Base-by-base conservation (phyloP, 2,329 filamentous ascomycete genomes). In the Botryotinia narcissicola region DNA sequence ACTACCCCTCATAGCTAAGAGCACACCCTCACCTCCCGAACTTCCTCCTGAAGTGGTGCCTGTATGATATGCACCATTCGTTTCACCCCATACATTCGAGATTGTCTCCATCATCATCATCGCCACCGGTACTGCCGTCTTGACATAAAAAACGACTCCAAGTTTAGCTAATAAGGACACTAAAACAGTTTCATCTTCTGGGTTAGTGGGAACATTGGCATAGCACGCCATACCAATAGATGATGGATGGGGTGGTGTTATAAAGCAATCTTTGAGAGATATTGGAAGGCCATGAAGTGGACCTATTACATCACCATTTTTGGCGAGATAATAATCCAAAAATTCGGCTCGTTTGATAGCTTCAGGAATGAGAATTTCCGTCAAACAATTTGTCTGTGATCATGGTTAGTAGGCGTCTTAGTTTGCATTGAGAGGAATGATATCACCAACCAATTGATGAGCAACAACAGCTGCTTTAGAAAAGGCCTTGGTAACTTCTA, bases 71-170 rank as follows among this genome's bases (percentile, higher is more conserved):
- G 84, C 84, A 73, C 85, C 85, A 32, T 83, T 74, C 0, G 81
- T 82, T 51, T 66, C 64, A 7, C 54, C 71, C 70, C 61, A 73
- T 22, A 73, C 73, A 46, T 73, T 73, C 14, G 68, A 71, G 8
- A 64, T 54, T 4, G 63, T 82, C 48, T 84, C 83, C 22, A 78
- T 78, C 63, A 80, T 76, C 76, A 78, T 80, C 46, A 80, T 71
- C n/a, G 71, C 77, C 59, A 78, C 77, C 7, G 79, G 95, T 91
- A 46, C 94, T 94, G 95, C 95, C 0, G 95, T 98, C 85, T 98
- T 98, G 77, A 94, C 93, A 81, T 97, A 97, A 0, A 94, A 94
- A 2, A 97, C 87, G 0, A 82, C 83, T n/a, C 84, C 84, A 1
- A 84, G 79, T 48, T 81, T 80, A 4, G 80, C 78, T 3, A 85